These are phyloP conservation scores for Backusella westeae DNA, from an alignment of 192 early-diverging fungal species.

Conservation along the genomic window DNA sequence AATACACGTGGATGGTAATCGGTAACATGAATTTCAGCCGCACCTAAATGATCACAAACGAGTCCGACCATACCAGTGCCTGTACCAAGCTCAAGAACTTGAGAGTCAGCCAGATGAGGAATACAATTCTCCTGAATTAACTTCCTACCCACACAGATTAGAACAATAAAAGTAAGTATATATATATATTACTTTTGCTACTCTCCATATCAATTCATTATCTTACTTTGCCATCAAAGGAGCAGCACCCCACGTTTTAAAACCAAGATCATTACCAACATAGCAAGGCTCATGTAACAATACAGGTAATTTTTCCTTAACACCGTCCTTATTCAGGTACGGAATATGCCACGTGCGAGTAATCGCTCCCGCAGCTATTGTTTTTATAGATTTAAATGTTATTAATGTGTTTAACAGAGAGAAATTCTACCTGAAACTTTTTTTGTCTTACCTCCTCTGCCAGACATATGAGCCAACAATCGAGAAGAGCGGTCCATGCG, in stretches of 20 bases:
- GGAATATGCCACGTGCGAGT: conserved; percentile 37
- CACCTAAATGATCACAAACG: conserved; percentile 42
- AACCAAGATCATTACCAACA: conserved; percentile 50
- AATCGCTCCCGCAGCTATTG: conserved; percentile 33
- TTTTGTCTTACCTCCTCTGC: conserved; percentile 31
- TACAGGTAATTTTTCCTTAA: conserved; percentile 5
- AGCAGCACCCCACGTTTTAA: conserved; percentile 57
- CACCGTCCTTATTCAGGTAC: conserved; percentile 17
- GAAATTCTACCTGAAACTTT: background rate
- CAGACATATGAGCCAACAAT: conserved; percentile 36
- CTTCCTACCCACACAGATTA: conserved; percentile 15
- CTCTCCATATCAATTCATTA: background rate
- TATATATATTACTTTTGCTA: background rate
- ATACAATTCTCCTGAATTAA: conserved; percentile 30
- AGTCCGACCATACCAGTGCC: conserved; percentile 53
- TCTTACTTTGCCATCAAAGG: conserved; percentile 52
- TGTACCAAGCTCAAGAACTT: conserved; percentile 52
- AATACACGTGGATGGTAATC: conserved; percentile 56
- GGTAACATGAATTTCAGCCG: conserved; percentile 39
- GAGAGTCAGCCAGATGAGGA: conserved; percentile 20
- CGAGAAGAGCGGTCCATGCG: conserved; percentile 27
- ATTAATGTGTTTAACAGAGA: background rate
- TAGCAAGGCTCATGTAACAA: conserved; percentile 51
- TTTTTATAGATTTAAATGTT: background rate
- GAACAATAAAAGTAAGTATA: too few species aligned